Percentiles rank a stretch among this genome's conserved stretches.
phyloP scores from a whole-genome alignment of 2,329 filamentous ascomycete species.

The Alternaria brassicae region DNA sequence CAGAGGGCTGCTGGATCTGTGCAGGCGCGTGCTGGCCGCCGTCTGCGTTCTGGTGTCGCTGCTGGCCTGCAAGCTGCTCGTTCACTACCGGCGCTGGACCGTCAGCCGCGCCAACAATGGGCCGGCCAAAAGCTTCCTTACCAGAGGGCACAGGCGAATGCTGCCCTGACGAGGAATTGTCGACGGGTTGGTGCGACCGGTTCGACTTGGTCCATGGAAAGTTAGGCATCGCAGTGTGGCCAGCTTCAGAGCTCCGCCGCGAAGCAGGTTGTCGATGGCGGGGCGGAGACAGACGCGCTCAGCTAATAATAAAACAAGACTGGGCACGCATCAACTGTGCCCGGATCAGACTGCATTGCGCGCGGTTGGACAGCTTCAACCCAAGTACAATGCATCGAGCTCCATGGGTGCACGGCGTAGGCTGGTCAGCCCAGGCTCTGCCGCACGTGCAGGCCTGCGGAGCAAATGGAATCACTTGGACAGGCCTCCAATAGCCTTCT shows the following conservation, averaged over 20 bases:
- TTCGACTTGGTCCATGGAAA: slow-evolving; percentile 50
- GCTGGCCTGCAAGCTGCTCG: slow-evolving; percentile 36
- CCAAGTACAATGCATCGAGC: slow-evolving; percentile 28
- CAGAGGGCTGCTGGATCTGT: slow-evolving; percentile 27
- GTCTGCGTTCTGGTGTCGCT: slow-evolving; percentile 31
- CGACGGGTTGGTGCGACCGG: slow-evolving; percentile 48
- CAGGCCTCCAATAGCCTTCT: background rate
- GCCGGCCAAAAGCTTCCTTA: slow-evolving; percentile 34
- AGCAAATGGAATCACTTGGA: slow-evolving; percentile 33
- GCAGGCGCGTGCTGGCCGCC: slow-evolving; percentile 32
- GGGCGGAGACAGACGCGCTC: slow-evolving; percentile 29
- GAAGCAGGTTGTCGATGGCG: slow-evolving; percentile 29
- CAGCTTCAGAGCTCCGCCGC: slow-evolving; percentile 29
- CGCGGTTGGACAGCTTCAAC: slow-evolving; percentile 25
- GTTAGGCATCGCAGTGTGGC: slow-evolving; percentile 47
- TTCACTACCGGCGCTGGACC: slow-evolving; percentile 44
- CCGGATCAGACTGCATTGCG: slow-evolving; percentile 28
- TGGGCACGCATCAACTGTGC: slow-evolving; percentile 33
- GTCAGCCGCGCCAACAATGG: slow-evolving; percentile 45
- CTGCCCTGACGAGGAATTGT: slow-evolving; percentile 42
- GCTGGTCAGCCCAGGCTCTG: slow-evolving; percentile 34
- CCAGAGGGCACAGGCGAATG: slow-evolving; percentile 46
- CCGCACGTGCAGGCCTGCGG: slow-evolving; percentile 40
- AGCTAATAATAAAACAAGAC: slow-evolving; percentile 46
- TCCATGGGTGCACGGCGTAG: slow-evolving; percentile 20